phyloP scores from a whole-genome alignment of 768 basidiomycete species.

The Lentinus tigrinus region DNA sequence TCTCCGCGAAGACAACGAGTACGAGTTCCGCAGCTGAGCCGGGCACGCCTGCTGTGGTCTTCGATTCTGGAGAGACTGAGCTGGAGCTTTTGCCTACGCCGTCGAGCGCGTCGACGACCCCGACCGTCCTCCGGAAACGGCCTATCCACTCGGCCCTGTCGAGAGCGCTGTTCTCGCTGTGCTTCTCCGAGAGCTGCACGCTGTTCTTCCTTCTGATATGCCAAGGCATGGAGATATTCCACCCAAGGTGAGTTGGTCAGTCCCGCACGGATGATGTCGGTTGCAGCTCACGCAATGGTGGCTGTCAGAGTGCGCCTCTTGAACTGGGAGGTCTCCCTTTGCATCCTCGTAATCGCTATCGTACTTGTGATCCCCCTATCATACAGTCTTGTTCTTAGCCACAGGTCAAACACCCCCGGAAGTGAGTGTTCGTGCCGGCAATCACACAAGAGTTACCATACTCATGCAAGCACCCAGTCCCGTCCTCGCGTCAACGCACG shows the following conservation, averaged over 20 bases:
- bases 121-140: conserved; percentile 9
- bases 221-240: conserved; percentile 60
- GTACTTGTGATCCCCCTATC: conserved; percentile 69
- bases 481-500: conserved; percentile 30
- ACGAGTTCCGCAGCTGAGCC: conserved; percentile 7
- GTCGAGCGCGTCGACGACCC: conserved; percentile 1
- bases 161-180: conserved; percentile 60
- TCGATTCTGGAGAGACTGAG: conserved; percentile 33
- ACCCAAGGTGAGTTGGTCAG: conserved; percentile 45
- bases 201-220: conserved; percentile 71
- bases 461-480: conserved; percentile 3
- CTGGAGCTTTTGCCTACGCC: conserved; percentile 42
- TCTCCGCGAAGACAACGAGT: conserved; percentile 39
- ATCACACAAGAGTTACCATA: not conserved
- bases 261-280: not conserved
- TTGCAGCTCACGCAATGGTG: not conserved
- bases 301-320: conserved; percentile 60
- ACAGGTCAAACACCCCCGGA: conserved; percentile 11
- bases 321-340: conserved; percentile 69
- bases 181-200: conserved; percentile 73
- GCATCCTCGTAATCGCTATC: conserved; percentile 56
- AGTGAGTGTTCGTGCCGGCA: conserved; percentile 3
- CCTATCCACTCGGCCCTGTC: conserved; percentile 57
- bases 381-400: conserved; percentile 55
- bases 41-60: conserved; percentile 3